Base-by-base conservation (phyloP, 2,329 filamentous ascomycete species). In the Trichoderma asperellum region DNA sequence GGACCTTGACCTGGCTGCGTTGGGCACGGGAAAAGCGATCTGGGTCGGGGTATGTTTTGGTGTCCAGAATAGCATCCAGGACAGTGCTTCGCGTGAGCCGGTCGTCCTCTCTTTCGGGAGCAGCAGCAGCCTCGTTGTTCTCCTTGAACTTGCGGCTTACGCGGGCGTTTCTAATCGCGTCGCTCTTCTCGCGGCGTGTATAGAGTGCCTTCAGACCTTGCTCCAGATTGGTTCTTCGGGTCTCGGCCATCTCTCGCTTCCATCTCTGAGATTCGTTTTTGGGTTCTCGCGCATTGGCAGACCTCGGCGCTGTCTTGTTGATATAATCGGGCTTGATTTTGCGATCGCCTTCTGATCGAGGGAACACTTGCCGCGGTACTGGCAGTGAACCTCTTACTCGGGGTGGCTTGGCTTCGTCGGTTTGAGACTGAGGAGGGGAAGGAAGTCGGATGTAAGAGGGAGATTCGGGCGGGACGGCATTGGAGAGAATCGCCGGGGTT, bases 391-490 rank as follows among this genome's bases (percentile, higher is more conserved):
- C 96, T 78, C 93, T 93, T 40, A 93, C 79, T 11, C 80, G 79
- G 2, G 79, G 76, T 2, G 76, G 81, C 71, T 79, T 81, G 16
- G 77, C 77, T 73, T 87, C 83, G 37, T 87, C 85, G 62, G 90
- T 88, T 78, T 97, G 93, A 61, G 90, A 89, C 78, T 97, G 93
- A n/a, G 89, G 86, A 60, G 92, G 87, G 73, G 86, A 85, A 59
- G 94, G 95, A 68, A 97, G 84, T 73, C 93, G 89, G 81, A 98
- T 92, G 83, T 92, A 98, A 73, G 88, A 87, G 58, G 96, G 95
- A 43, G 94, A 97, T 78, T 97, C 92, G 60, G 96, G 95, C 21
- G 91, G 91, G 72, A 94, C 92, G 58, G 83, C 82, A 70, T 88
- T 84, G 61, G 81, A 81, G 76, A 77, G 69, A 75, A 81, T 79